Percentiles rank a stretch among this genome's conserved stretches.
Evolutionary conservation across 805 yeast genomes (phyloP).

Genomic region (Saturnispora kantuleensis): DNA sequence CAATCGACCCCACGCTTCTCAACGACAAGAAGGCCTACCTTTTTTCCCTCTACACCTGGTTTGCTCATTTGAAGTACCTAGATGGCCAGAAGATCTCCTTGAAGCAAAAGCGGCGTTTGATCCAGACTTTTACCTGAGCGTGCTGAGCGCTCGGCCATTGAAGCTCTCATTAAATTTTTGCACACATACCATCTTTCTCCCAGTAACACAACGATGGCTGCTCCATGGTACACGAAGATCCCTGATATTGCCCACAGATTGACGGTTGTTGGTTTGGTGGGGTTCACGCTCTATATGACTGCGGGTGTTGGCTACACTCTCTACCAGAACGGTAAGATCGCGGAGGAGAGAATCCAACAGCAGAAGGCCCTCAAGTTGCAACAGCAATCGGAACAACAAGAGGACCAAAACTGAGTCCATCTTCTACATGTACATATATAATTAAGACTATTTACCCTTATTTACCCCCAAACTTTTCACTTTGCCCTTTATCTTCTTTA

Average conservation of each 20-base stretch:
- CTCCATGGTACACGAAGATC: constrained; percentile 66
- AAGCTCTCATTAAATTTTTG: background rate
- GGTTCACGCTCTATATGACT: constrained; percentile 38
- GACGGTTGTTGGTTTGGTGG: constrained; percentile 57
- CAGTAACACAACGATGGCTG: constrained; percentile 7
- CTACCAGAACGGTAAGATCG: constrained; percentile 42
- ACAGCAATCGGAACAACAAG: constrained; percentile 19
- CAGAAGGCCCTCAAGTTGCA: constrained; percentile 20
- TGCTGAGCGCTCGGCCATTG: constrained; percentile 2
- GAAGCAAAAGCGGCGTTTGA: background rate
- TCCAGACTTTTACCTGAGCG: background rate
- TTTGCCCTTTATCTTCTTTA: constrained; percentile 14
- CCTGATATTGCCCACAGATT: constrained; percentile 67
- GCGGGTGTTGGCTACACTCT: constrained; percentile 44
- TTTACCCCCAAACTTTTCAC: background rate
- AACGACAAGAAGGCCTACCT: constrained; percentile 12
- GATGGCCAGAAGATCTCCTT: constrained; percentile 15
- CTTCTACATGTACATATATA: background rate
- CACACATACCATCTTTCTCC: background rate
- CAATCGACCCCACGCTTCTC: background rate
- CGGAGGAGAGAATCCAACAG: constrained; percentile 33
- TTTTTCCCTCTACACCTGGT: constrained; percentile 20
- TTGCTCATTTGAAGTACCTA: constrained; percentile 18
- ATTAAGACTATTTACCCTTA: background rate
- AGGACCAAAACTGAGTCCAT: constrained; percentile 1